Base-by-base conservation (phyloP, 176 grass and related monocot species). In the Triticum monococcum region DNA sequence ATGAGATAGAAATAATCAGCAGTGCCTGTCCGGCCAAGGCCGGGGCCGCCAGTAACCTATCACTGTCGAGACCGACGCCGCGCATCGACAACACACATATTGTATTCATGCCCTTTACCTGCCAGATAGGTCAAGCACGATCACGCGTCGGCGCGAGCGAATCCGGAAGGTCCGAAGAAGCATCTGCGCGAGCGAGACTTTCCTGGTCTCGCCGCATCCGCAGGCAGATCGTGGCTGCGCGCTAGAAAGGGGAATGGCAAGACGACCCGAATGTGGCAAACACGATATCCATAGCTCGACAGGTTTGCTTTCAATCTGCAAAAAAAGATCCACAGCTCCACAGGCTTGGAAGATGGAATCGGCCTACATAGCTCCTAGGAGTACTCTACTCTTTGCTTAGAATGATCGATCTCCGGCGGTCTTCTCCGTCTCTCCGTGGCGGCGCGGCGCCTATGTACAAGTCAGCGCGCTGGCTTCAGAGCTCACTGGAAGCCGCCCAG, bases 241-340 rank as follows among this genome's bases (percentile, higher is more conserved):
- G 30, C 43, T 52, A 25, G 63, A 28, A 38, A 81, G 8, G 9
- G 24, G 17, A 22, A 59, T 64, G 30, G 67, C 6, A 40, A 24
- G 40, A 60, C 18, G 20, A 8, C 25, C 14, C 61, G 28, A 36
- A 62, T 77, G 26, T 59, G 52, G 64, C 32, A 31, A 45, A 48
- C 35, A 75, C 24, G 20, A 50, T 62, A 78, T 71, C 24, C 40
- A 77, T 77, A 31, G 74, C 46, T 77, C 26, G 80, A 68, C 81
- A 69, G 65, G 52, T 56, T 79, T 9, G 41, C 41, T 18, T 33
- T 86, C 1, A 10, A 72, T 78, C 41, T 71, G 71, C 85, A 64
- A 80, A 81, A 82, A 91, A 84, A 26, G 71, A 85, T 87, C 87
- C 90, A 45, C 90, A 85, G 8, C 86, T 88, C 78, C 90, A 65